phyloP scores from a whole-genome alignment of 73 alveolate species.

The Durusdinium trenchii region DNA sequence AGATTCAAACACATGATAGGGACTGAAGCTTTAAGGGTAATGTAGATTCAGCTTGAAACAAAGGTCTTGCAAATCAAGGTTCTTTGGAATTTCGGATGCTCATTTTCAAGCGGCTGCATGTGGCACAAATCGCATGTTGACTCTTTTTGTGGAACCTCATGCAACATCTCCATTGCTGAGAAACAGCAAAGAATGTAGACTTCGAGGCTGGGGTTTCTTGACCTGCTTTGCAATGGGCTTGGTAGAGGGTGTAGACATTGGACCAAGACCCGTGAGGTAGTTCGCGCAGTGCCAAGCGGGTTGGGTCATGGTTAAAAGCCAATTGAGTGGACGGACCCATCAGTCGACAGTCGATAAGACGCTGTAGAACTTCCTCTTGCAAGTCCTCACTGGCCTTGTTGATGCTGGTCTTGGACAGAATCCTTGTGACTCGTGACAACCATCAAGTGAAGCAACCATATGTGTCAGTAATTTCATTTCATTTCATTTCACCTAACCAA shows the following conservation, averaged over 20 bases:
- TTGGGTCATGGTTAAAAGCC: background rate
- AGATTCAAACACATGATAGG: background rate
- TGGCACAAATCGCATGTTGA: background rate
- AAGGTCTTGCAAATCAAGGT: too few relatives aligned
- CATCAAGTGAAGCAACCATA: too few relatives aligned
- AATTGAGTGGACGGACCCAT: background rate
- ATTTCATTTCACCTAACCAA: background rate
- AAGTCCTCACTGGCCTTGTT: background rate
- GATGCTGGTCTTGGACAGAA: background rate
- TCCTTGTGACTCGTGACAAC: too few relatives aligned
- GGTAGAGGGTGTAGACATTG: background rate
- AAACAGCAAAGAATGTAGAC: background rate
- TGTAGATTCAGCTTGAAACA: background rate
- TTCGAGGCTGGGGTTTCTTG: background rate
- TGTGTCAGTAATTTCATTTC: too few relatives aligned
- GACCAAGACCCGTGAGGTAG: constrained; percentile 4
- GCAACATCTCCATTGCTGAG: background rate
- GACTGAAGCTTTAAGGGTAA: background rate
- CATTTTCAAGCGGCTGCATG: background rate
- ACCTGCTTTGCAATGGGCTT: background rate
- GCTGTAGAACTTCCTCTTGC: background rate
- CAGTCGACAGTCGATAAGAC: background rate
- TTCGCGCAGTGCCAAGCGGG: background rate
- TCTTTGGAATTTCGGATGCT: background rate
- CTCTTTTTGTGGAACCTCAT: background rate